Percentiles rank a stretch among this genome's conserved stretches.
Evolutionary conservation across 768 basidiomycete genomes (phyloP).

Genomic region (Panellus pusillus): DNA sequence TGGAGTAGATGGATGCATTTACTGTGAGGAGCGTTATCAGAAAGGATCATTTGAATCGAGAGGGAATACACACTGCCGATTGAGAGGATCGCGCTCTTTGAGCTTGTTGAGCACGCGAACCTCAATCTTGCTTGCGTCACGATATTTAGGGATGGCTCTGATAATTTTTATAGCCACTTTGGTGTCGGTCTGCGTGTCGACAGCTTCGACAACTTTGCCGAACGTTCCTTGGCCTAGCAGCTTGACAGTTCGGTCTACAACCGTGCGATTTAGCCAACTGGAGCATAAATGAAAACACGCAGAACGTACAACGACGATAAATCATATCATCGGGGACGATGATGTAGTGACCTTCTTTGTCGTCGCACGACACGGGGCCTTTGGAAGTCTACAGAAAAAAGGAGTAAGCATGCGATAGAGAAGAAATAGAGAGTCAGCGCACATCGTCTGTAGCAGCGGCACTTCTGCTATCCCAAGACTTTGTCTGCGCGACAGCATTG

Average conservation of each 20-base stretch:
- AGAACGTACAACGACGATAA: slow-evolving; percentile 71
- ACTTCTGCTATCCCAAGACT: slow-evolving; percentile 69
- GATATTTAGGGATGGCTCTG: slow-evolving; percentile 96
- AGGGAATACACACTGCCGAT: slow-evolving; percentile 70
- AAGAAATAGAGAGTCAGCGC: slow-evolving; percentile 32
- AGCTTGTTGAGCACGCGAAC: slow-evolving; percentile 92
- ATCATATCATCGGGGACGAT: slow-evolving; percentile 91
- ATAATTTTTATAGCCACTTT: slow-evolving; percentile 98
- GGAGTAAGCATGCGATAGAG: slow-evolving; percentile 28
- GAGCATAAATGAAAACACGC: slow-evolving; percentile 3
- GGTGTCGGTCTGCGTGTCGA: slow-evolving; percentile 72
- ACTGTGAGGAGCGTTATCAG: slow-evolving; percentile 44
- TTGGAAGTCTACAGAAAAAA: slow-evolving; percentile 56
- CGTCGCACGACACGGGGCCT: slow-evolving; percentile 77
- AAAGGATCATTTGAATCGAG: slow-evolving; percentile 12
- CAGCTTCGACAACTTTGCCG: slow-evolving; percentile 95
- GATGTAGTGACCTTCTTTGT: slow-evolving; percentile 99
- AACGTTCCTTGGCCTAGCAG: slow-evolving; percentile 97
- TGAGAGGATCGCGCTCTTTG: slow-evolving; percentile 83
- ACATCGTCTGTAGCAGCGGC: slow-evolving; percentile 70
- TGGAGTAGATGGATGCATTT: slow-evolving; percentile 97
- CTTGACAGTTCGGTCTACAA: slow-evolving; percentile 84
- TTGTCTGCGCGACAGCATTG: slow-evolving; percentile 49
- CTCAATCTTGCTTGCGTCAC: slow-evolving; percentile 98
- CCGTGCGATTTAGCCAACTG: slow-evolving; percentile 20